Evolutionary conservation across 768 basidiomycete genomes (phyloP).

Genomic region (Rhodotorula sphaerocarpa): DNA sequence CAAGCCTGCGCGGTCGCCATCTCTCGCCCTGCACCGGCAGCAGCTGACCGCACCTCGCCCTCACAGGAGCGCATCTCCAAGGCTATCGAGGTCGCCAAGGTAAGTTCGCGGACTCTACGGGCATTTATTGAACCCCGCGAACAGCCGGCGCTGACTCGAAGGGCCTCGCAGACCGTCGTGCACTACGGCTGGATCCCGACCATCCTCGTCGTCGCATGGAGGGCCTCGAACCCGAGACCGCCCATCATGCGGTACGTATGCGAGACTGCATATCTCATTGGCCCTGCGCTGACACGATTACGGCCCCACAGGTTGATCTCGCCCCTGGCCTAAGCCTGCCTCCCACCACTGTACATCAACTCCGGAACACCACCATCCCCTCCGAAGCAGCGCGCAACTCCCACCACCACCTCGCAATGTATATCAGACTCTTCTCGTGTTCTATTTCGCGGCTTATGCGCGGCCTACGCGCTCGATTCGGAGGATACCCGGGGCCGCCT

Average conservation of each 20-base stretch:
- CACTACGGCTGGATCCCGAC: constrained; percentile 96
- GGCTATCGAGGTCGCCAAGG: constrained; percentile 69
- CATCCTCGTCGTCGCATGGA: constrained; percentile 82
- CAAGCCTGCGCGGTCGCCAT: too few species aligned
- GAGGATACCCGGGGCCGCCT: neutral
- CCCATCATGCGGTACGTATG: constrained; percentile 81
- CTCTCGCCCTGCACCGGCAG: too few species aligned
- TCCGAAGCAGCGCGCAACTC: too few species aligned
- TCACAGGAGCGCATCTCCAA: constrained; percentile 73
- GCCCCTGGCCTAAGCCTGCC: constrained; percentile 60
- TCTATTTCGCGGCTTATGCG: neutral
- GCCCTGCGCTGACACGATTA: constrained; percentile 2
- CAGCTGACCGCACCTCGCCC: neutral
- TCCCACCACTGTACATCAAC: too few species aligned
- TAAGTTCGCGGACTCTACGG: constrained; percentile 46
- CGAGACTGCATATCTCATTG: neutral
- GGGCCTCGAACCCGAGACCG: constrained; percentile 83
- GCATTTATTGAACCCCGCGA: too few species aligned
- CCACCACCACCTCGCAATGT: neutral
- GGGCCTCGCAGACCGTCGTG: constrained; percentile 66
- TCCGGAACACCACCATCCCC: too few species aligned
- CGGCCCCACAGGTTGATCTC: constrained; percentile 65
- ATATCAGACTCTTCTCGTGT: neutral
- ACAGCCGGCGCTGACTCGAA: too few species aligned
- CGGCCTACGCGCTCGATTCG: neutral